Conservation (phyloP, 2,329 filamentous ascomycete genomes). For the Phoma sp. region DNA sequence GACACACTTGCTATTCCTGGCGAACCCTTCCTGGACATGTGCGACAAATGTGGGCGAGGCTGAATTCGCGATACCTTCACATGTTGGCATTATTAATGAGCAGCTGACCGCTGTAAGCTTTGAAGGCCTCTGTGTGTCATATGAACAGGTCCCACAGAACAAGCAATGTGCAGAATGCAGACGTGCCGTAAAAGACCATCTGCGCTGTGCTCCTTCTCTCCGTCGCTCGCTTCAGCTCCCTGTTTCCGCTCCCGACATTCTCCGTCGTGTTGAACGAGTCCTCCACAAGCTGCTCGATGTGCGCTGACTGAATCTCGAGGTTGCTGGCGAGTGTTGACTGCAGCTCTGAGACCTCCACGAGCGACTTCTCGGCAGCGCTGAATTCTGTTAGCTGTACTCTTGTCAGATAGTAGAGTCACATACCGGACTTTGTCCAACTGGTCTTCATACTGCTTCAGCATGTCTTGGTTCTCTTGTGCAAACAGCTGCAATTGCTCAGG, state of each 20-base stretch:
- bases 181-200: constrained; percentile 56
- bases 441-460: constrained; percentile 92
- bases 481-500: constrained; percentile 91
- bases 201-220: constrained; percentile 59
- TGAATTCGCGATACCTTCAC: constrained; percentile 13
- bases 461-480: constrained; percentile 87
- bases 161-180: constrained; percentile 53
- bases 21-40: constrained; percentile 22
- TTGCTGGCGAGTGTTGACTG: constrained; percentile 89
- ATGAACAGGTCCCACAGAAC: constrained; percentile 58
- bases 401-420: constrained; percentile 43
- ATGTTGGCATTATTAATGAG: constrained; percentile 14
- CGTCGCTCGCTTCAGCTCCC: constrained; percentile 82
- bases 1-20: constrained; percentile 27
- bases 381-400: constrained; percentile 21
- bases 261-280: constrained; percentile 83
- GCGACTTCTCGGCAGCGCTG: constrained; percentile 85
- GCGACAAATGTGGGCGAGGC: constrained; percentile 14
- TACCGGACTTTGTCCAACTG: constrained; percentile 94
- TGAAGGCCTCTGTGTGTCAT: constrained; percentile 29
- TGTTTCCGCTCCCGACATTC: constrained; percentile 89
- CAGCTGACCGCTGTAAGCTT: constrained; percentile 1
- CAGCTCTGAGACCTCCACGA: constrained; percentile 90
- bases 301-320: constrained; percentile 81
- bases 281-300: constrained; percentile 85